A percentile compares a stretch with the other conserved stretches of the same genome.
Conservation (phyloP, 2,329 filamentous ascomycete genomes). For the Tolypocladium endophyticum region DNA sequence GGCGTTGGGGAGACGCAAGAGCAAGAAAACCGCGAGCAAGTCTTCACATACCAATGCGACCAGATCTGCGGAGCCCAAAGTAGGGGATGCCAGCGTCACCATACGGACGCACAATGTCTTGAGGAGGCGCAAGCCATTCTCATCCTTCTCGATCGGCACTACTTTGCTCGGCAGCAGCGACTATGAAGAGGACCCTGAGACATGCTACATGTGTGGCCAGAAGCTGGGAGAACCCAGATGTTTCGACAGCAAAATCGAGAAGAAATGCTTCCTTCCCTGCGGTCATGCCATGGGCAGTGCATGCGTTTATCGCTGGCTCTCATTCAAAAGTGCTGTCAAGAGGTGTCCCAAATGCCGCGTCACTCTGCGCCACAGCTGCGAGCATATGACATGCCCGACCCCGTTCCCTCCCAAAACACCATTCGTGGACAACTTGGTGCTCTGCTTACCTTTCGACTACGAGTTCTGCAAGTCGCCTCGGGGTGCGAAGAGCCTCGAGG, state of each 20-base stretch:
- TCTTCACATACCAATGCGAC: neutral
- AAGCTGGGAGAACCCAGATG: neutral
- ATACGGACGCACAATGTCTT: neutral
- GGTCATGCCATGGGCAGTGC: conserved; percentile 14
- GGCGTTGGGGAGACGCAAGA: neutral
- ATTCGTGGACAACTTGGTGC: neutral
- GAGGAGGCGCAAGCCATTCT: neutral
- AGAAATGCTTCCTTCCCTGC: conserved; percentile 12
- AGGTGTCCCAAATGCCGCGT: conserved; percentile 7
- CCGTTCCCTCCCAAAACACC: neutral
- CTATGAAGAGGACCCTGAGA: neutral
- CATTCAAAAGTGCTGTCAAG: neutral
- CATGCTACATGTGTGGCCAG: conserved; percentile 5
- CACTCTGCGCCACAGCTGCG: conserved; percentile 9
- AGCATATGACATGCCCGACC: conserved; percentile 5
- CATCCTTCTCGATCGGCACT: neutral
- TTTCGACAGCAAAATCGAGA: conserved; percentile 3
- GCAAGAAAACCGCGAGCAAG: neutral
- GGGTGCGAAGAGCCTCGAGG: neutral
- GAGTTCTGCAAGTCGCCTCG: conserved; percentile 7
- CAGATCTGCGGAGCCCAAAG: neutral
- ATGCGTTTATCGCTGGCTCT: conserved; percentile 9
- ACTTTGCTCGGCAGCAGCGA: neutral
- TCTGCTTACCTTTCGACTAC: conserved; percentile 8
- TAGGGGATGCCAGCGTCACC: neutral